Evolutionary conservation across 345 rosid species (phyloP), one percentile per base, ranked within the genome.

Genomic region (Murraya koenigii): DNA sequence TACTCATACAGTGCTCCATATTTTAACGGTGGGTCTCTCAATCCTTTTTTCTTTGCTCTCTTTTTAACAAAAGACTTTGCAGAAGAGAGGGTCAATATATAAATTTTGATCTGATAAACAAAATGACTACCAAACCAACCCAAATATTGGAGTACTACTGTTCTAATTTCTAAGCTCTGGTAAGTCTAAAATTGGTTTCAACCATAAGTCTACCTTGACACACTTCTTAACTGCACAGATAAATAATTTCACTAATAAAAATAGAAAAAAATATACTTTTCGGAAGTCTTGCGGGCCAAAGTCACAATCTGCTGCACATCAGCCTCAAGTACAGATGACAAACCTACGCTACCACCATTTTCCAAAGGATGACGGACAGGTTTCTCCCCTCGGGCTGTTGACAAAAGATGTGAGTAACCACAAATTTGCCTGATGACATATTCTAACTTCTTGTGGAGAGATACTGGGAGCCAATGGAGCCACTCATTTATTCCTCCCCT

Each of bases 381-480:
- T 80, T 86, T 90, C 80, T 66, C 81, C 55, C 86, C 74, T 66
- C 81, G 81, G 28, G 86, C 64, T 11, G 86, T 54, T 74, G 87
- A 30, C 76, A 86, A 69, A 74, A 87, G 80, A 71, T 76, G 85
- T 20, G 89, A 84, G 86, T 89, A 92, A 74, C 84, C 78, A 74
- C 72, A 91, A 35, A 96, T 54, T 75, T 80, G 85, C 82, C 88
- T 82, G 49, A 91, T 75, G 65, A 94, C 71, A 67, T 83, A 88
- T 70, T 88, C 81, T 76, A 96, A 72, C 82, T 74, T 87, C 71
- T 92, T 93, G 86, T 96, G 99, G 74, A 94, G 80, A 77, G 88
- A 86, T 78, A 96, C 91, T 5, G 99, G 99, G 8, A 96, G 92
- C 94, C 97, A 96, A 74, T 90, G 98, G 5, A 94, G 84, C 97